These are phyloP conservation scores for Fusarium sp. DNA, from an alignment of 2,329 filamentous ascomycete species.

Conservation along the genomic window DNA sequence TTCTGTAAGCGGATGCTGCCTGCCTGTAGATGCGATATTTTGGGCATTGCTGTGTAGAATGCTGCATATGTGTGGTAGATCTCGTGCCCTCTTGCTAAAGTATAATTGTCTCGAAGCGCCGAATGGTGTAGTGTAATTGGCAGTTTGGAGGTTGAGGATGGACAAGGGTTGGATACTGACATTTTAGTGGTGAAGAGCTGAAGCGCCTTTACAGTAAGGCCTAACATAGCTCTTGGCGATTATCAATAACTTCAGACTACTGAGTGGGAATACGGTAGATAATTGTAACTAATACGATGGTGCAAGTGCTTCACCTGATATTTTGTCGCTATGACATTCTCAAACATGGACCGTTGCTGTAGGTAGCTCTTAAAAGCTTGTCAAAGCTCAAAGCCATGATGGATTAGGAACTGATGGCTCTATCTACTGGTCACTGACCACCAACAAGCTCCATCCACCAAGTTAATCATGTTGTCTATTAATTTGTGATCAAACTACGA, in stretches of 20 bases:
- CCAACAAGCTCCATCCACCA: conserved; percentile 2
- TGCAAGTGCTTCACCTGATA: neutral
- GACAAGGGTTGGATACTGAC: neutral
- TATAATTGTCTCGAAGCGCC: conserved; percentile 22
- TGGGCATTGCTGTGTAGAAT: neutral
- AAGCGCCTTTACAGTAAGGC: neutral
- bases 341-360: conserved; percentile 1
- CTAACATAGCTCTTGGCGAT: conserved; percentile 7
- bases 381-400: conserved; percentile 28
- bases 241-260: neutral
- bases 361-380: conserved; percentile 14
- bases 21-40: conserved; percentile 12
- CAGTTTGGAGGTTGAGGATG: conserved; percentile 1
- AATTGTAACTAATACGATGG: no score
- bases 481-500: neutral
- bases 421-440: conserved; percentile 4
- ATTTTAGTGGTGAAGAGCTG: conserved; percentile 12
- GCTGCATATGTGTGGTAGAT: conserved; percentile 23
- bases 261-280: no score
- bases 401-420: conserved; percentile 22
- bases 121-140: conserved; percentile 20
- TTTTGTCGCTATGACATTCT: neutral
- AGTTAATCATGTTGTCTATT: neutral
- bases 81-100: conserved; percentile 22
- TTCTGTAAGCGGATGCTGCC: conserved; percentile 23